Conservation (phyloP, 208 protist genomes). For the Lotmaria passim region DNA sequence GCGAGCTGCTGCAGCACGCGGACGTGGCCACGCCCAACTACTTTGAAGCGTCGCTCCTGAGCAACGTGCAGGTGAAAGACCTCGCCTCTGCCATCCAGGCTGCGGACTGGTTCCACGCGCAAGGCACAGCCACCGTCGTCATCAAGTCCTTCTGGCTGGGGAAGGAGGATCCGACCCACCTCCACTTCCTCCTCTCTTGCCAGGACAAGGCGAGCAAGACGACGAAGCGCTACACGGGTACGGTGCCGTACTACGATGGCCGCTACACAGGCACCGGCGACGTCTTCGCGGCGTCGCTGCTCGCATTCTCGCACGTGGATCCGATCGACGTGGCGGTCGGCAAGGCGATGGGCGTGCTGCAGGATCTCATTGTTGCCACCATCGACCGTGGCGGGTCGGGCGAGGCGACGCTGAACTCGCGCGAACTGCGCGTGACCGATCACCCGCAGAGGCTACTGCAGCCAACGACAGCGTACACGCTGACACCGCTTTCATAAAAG, state of each 20-base stretch:
- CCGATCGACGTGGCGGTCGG: slow-evolving; percentile 64
- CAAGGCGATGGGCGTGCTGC: slow-evolving; percentile 86
- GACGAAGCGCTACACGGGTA: slow-evolving; percentile 62
- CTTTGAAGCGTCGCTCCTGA: slow-evolving; percentile 92
- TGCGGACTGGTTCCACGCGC: slow-evolving; percentile 81
- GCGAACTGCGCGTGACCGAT: slow-evolving; percentile 78
- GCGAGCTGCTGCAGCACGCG: slow-evolving; percentile 70
- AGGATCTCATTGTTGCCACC: slow-evolving; percentile 82
- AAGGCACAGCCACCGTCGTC: slow-evolving; percentile 74
- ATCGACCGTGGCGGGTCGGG: slow-evolving; percentile 52
- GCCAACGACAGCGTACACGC: slow-evolving; percentile 45
- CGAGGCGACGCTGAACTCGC: slow-evolving; percentile 51
- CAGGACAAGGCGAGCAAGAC: slow-evolving; percentile 13
- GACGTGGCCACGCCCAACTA: slow-evolving; percentile 94
- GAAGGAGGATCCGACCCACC: slow-evolving; percentile 41
- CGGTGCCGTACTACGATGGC: slow-evolving; percentile 73
- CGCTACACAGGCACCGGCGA: slow-evolving; percentile 90
- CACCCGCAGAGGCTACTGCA: slow-evolving; percentile 54
- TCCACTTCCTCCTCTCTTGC: slow-evolving; percentile 71
- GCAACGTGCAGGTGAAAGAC: slow-evolving; percentile 64
- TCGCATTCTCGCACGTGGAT: slow-evolving; percentile 66
- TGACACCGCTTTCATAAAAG: slow-evolving; percentile 40
- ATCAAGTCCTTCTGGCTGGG: slow-evolving; percentile 85
- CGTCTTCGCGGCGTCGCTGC: slow-evolving; percentile 75
- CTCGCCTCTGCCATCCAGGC: slow-evolving; percentile 60